Evolutionary conservation across 2,329 filamentous ascomycete genomes (phyloP).

Genomic region (Alternaria sp.): DNA sequence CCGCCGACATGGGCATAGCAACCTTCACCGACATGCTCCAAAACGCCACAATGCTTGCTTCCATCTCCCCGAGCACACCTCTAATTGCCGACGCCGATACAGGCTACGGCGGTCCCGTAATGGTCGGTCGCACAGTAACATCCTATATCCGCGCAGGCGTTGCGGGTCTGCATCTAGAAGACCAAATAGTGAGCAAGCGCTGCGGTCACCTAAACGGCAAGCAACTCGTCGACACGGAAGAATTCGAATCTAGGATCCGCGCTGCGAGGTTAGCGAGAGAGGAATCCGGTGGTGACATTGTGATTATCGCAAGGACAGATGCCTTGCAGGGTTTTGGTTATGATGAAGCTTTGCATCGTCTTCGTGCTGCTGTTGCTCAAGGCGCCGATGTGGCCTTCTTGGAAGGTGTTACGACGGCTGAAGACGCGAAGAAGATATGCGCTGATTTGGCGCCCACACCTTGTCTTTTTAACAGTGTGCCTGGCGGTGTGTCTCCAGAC

Average conservation of each 20-base stretch:
- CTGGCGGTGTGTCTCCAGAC: constrained; percentile 64
- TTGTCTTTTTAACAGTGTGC: constrained; percentile 67
- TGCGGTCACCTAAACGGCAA: constrained; percentile 72
- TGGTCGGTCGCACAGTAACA: constrained; percentile 63
- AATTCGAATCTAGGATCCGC: constrained; percentile 65
- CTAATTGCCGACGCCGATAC: constrained; percentile 71
- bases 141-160: constrained; percentile 65
- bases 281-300: constrained; percentile 63
- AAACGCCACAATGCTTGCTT: constrained; percentile 72
- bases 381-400: constrained; percentile 70
- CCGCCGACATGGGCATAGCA: constrained; percentile 70
- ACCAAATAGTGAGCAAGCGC: constrained; percentile 70
- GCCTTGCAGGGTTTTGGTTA: constrained; percentile 66
- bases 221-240: constrained; percentile 62
- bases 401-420: constrained; percentile 64
- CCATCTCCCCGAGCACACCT: constrained; percentile 63
- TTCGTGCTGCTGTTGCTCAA: constrained; percentile 61
- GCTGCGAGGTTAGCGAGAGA: constrained; percentile 63
- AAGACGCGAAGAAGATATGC: constrained; percentile 60
- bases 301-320: constrained; percentile 72
- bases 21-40: constrained; percentile 69
- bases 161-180: constrained; percentile 69
- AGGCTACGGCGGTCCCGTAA: constrained; percentile 58
- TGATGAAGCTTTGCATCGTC: constrained; percentile 62
- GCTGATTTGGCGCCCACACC: constrained; percentile 60